These are phyloP conservation scores for Mangifera indica DNA, from an alignment of 345 rosid species.

Conservation along the genomic window DNA sequence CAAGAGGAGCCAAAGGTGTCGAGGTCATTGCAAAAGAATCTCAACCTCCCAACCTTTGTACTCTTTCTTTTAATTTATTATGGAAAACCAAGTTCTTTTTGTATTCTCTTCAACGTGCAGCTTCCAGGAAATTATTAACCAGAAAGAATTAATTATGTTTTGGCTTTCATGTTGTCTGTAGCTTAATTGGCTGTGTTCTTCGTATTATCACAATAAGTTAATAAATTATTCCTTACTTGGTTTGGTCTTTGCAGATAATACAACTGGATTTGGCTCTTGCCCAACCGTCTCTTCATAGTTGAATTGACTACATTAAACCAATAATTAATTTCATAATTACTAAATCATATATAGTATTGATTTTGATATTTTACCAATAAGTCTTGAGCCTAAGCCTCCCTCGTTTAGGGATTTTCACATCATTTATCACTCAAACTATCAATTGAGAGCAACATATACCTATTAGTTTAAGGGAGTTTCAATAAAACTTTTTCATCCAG, in stretches of 20 bases:
- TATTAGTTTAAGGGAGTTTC: no score
- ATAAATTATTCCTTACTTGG: not conserved
- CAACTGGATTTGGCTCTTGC: not conserved
- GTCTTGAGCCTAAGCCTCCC: no score
- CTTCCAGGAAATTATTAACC: not conserved
- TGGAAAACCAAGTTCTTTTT: not conserved
- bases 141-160: not conserved
- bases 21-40: not conserved
- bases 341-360: no score
- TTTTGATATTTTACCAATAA: no score
- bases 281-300: not conserved
- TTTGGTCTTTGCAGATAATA: no score
- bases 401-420: no score
- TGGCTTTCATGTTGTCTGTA: conserved; percentile 8
- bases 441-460: no score
- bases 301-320: not conserved
- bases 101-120: not conserved
- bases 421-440: no score
- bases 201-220: not conserved
- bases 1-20: conserved; percentile 5
- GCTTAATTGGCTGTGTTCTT: not conserved
- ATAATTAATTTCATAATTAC: no score
- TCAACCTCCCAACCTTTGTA: not conserved
- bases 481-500: no score
- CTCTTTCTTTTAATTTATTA: not conserved